Percentiles rank a stretch among this genome's conserved stretches.
Conservation (phyloP, 768 basidiomycete genomes). For the Cystobasidium tubakii region DNA sequence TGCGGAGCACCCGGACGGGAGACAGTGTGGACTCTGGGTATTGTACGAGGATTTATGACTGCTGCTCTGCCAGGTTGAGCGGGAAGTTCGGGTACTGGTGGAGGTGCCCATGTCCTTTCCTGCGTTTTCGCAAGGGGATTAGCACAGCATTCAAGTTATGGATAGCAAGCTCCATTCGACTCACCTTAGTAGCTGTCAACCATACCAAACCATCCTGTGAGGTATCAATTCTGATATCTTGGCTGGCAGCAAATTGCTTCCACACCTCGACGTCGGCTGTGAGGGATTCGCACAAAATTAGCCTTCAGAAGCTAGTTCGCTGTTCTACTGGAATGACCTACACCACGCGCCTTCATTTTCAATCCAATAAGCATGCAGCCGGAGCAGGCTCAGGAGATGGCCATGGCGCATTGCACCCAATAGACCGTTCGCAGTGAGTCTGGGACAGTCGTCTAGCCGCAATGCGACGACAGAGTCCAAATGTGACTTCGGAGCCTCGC, state of each 20-base stretch:
- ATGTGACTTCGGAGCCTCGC: slow-evolving; percentile 4
- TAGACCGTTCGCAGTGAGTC: slow-evolving; percentile 18
- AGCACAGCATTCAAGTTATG: too few species aligned
- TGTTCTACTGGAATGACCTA: neutral
- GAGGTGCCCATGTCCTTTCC: neutral
- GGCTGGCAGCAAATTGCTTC: slow-evolving; percentile 18
- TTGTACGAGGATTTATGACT: neutral
- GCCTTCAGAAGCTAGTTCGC: too few species aligned
- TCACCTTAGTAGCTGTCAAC: slow-evolving; percentile 27
- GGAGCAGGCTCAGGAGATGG: neutral
- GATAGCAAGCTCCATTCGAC: neutral
- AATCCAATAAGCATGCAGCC: slow-evolving; percentile 26
- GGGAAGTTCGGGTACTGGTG: neutral
- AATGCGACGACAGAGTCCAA: slow-evolving; percentile 26
- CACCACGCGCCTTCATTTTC: slow-evolving; percentile 19
- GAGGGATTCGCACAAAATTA: too few species aligned
- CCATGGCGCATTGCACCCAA: slow-evolving; percentile 28
- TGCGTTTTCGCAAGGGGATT: too few species aligned
- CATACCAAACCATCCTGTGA: neutral
- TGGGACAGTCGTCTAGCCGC: slow-evolving; percentile 28
- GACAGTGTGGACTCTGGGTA: neutral
- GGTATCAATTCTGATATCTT: slow-evolving; percentile 20
- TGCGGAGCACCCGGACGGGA: neutral
- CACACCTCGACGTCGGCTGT: slow-evolving; percentile 30
- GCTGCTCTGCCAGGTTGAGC: neutral